phyloP scores from a whole-genome alignment of 345 rosid genomes.

The Diplotaxis tenuifolia region DNA sequence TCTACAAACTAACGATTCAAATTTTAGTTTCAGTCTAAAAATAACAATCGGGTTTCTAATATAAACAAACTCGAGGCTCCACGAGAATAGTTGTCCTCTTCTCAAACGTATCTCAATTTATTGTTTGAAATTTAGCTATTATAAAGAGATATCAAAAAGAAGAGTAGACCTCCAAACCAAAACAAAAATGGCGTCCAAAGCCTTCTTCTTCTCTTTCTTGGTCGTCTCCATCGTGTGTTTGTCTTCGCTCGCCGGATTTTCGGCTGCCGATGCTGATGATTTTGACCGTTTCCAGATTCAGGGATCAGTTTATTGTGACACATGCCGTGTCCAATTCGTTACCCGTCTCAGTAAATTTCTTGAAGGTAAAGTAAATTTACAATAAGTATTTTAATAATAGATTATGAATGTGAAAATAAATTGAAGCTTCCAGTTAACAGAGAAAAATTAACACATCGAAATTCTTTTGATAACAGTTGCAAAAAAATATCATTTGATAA shows the following conservation, averaged over 20 bases:
- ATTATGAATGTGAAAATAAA: neutral
- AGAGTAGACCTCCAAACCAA: constrained; percentile 32
- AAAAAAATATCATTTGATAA: neutral
- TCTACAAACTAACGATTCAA: constrained; percentile 7
- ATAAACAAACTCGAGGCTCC: constrained; percentile 26
- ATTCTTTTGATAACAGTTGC: neutral
- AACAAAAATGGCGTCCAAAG: constrained; percentile 12
- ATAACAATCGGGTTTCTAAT: constrained; percentile 26
- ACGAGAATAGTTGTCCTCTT: constrained; percentile 35
- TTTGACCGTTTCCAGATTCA: neutral
- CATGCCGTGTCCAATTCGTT: neutral
- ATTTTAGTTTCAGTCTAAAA: constrained; percentile 23
- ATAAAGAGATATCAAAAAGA: constrained; percentile 28
- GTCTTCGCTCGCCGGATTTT: constrained; percentile 33
- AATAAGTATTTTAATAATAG: neutral
- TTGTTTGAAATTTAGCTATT: constrained; percentile 1
- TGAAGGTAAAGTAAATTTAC: neutral
- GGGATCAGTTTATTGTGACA: neutral
- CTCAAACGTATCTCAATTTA: constrained; percentile 35
- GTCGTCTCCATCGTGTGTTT: constrained; percentile 40
- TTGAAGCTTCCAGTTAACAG: neutral
- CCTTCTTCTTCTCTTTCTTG: constrained; percentile 31
- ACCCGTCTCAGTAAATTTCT: neutral
- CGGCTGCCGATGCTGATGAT: neutral
- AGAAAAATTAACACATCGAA: neutral